These are phyloP conservation scores for Fusarium albidum DNA, from an alignment of 2,329 filamentous ascomycete genomes.

Conservation along the genomic window DNA sequence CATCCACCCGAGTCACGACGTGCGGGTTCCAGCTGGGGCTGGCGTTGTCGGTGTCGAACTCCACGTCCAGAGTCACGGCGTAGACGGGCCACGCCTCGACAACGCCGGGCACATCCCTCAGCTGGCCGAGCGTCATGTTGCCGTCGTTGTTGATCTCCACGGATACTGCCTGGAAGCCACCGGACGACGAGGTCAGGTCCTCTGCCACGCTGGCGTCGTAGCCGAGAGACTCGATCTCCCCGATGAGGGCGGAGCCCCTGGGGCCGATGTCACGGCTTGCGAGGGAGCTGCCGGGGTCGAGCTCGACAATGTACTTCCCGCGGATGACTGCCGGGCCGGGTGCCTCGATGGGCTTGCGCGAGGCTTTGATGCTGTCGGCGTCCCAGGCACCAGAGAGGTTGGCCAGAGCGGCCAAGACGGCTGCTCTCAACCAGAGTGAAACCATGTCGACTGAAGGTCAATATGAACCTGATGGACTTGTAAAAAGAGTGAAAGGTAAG, in stretches of 20 bases:
- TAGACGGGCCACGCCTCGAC: constrained; percentile 16
- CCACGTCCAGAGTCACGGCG: constrained; percentile 9
- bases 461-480: background rate
- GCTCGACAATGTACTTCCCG: constrained; percentile 7
- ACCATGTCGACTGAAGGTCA: background rate
- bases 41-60: constrained; percentile 7
- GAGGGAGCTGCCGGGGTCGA: background rate
- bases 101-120: constrained; percentile 12
- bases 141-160: constrained; percentile 1
- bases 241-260: background rate
- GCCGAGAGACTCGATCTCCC: background rate
- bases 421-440: background rate
- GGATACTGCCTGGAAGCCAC: constrained; percentile 4
- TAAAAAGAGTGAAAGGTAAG: background rate
- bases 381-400: background rate
- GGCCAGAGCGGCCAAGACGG: background rate
- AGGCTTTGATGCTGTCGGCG: background rate
- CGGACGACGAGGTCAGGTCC: background rate
- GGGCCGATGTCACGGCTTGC: background rate
- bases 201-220: background rate
- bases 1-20: constrained; percentile 18
- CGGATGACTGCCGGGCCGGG: background rate
- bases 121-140: constrained; percentile 1
- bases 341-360: background rate
- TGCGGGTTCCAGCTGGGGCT: constrained; percentile 30